Evolutionary conservation across 768 basidiomycete genomes (phyloP).

Genomic region (Boletus speciosus): DNA sequence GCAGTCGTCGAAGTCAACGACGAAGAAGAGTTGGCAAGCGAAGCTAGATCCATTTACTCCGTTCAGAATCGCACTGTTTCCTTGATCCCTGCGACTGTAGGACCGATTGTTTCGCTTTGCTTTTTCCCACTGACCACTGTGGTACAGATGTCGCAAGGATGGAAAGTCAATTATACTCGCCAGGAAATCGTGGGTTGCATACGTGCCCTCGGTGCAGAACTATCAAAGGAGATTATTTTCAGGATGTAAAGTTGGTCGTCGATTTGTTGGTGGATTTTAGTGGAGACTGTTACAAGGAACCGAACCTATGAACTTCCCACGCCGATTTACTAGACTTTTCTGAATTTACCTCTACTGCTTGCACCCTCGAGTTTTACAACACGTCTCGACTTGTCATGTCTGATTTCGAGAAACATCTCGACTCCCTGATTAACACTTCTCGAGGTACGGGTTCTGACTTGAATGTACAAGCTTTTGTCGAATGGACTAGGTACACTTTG

Average conservation of each 20-base stretch:
- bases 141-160: conserved; percentile 22
- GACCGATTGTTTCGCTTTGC: neutral
- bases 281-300: too few species aligned
- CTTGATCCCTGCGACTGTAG: conserved; percentile 27
- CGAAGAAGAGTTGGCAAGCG: conserved; percentile 20
- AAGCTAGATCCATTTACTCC: conserved; percentile 23
- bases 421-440: conserved; percentile 15
- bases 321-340: neutral
- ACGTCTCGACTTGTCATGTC: conserved; percentile 13
- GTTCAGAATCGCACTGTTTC: conserved; percentile 19
- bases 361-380: neutral
- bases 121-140: conserved; percentile 6
- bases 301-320: neutral
- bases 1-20: conserved; percentile 11
- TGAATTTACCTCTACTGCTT: neutral
- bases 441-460: conserved; percentile 7
- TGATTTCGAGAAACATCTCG: conserved; percentile 23
- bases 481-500: conserved; percentile 25
- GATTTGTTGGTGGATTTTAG: neutral
- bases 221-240: conserved; percentile 42
- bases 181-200: conserved; percentile 41
- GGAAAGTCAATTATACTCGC: conserved; percentile 30
- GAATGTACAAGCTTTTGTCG: conserved; percentile 14
- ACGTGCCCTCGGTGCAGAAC: conserved; percentile 40
- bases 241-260: conserved; percentile 13